phyloP scores from a whole-genome alignment of 192 early-diverging fungal species.

The Piromyces sp. region DNA sequence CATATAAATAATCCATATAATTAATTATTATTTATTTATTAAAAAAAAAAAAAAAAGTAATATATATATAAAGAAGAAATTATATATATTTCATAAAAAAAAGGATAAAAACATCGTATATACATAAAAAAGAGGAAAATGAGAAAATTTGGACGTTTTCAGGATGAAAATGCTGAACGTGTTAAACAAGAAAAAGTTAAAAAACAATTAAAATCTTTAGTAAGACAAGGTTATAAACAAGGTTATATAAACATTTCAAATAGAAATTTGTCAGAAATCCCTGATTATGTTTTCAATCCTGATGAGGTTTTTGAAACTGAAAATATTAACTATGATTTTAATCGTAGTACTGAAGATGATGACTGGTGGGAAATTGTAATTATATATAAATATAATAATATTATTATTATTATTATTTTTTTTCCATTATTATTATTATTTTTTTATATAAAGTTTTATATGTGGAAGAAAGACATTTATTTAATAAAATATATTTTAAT shows the following conservation, averaged over 20 bases:
- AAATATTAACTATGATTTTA: background rate
- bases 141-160: background rate
- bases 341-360: background rate
- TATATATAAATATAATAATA: background rate
- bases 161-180: background rate
- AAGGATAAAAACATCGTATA: background rate
- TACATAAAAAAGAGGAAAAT: background rate
- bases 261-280: background rate
- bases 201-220: background rate
- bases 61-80: too few species aligned
- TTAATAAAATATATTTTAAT: too few species aligned
- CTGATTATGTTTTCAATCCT: background rate
- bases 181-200: background rate
- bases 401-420: too few species aligned
- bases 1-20: too few species aligned
- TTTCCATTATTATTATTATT: too few species aligned
- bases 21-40: too few species aligned
- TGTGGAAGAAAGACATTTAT: too few species aligned
- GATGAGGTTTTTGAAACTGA: background rate
- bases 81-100: background rate
- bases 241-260: background rate
- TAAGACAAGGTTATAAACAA: background rate
- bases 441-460: too few species aligned
- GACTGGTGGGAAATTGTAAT: background rate
- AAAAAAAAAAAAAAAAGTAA: too few species aligned